These are phyloP conservation scores for Sphaerobolus stellatus DNA, from an alignment of 1,284 basidiomycete species.

Conservation along the genomic window DNA sequence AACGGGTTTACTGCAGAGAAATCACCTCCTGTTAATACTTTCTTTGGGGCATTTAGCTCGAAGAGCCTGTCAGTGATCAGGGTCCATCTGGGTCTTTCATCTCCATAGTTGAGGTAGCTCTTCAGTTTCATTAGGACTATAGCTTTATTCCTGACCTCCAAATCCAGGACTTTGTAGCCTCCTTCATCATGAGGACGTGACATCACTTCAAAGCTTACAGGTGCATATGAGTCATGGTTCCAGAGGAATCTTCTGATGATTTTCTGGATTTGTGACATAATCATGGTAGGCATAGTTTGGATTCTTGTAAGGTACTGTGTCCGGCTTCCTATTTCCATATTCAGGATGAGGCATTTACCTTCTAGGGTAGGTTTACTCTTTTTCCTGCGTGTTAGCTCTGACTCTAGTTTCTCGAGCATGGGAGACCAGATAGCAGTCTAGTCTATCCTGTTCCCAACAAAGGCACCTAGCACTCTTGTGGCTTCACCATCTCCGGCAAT, in stretches of 20 bases:
- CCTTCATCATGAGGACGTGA: not conserved
- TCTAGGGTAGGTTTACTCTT: not conserved
- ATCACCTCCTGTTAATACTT: too few species aligned
- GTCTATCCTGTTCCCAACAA: not conserved
- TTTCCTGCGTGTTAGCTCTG: not conserved
- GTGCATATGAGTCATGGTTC: not conserved
- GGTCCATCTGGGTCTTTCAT: slow-evolving; percentile 14
- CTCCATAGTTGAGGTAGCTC: slow-evolving; percentile 15
- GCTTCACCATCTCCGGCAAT: not conserved
- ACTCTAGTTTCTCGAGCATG: not conserved
- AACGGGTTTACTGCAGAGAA: too few species aligned
- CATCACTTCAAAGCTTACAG: not conserved
- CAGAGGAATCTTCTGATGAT: slow-evolving; percentile 11
- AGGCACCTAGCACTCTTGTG: not conserved
- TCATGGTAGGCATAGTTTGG: not conserved
- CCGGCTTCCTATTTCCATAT: not conserved
- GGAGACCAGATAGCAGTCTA: not conserved
- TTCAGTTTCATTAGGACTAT: slow-evolving; percentile 18
- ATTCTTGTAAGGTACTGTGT: slow-evolving; percentile 2
- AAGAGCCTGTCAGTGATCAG: slow-evolving; percentile 16
- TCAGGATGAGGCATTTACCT: not conserved
- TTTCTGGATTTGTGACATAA: not conserved
- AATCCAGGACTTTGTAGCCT: slow-evolving; percentile 13
- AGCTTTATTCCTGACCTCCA: slow-evolving; percentile 16
- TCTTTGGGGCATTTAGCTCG: too few species aligned